Evolutionary conservation across 805 yeast genomes (phyloP).

Genomic region (Lipomyces chichibuensis): DNA sequence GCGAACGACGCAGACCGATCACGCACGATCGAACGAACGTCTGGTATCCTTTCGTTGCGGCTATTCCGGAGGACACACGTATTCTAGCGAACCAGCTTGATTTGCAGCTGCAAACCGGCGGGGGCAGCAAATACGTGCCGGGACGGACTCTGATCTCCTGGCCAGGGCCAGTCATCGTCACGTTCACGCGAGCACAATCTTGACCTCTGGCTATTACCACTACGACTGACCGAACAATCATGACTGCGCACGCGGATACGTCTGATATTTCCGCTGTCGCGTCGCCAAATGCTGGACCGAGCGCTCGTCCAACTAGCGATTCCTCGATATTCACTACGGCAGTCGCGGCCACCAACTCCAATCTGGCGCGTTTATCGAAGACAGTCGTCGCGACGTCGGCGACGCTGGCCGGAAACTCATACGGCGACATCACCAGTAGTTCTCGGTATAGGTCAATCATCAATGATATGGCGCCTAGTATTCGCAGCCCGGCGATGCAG

Average conservation of each 20-base stretch:
- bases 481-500: slow-evolving; percentile 48
- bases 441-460: slow-evolving; percentile 53
- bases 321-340: slow-evolving; percentile 43
- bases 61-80: not conserved
- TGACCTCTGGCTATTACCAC: not conserved
- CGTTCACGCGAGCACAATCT: not conserved
- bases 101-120: not conserved
- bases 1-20: not conserved
- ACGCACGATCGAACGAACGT: not conserved
- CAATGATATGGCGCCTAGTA: slow-evolving; percentile 47
- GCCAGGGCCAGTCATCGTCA: not conserved
- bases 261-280: not conserved
- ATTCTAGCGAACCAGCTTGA: not conserved
- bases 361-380: slow-evolving; percentile 45
- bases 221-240: not conserved
- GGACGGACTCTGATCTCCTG: not conserved
- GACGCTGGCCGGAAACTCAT: slow-evolving; percentile 38
- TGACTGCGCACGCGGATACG: not conserved
- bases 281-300: not conserved
- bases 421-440: slow-evolving; percentile 45
- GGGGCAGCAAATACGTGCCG: not conserved
- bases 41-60: not conserved
- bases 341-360: slow-evolving; percentile 47
- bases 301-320: slow-evolving; percentile 4
- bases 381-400: slow-evolving; percentile 48